Base-by-base conservation (phyloP, 2,329 filamentous ascomycete species). In the Cephalotrichum gorgonifer region DNA sequence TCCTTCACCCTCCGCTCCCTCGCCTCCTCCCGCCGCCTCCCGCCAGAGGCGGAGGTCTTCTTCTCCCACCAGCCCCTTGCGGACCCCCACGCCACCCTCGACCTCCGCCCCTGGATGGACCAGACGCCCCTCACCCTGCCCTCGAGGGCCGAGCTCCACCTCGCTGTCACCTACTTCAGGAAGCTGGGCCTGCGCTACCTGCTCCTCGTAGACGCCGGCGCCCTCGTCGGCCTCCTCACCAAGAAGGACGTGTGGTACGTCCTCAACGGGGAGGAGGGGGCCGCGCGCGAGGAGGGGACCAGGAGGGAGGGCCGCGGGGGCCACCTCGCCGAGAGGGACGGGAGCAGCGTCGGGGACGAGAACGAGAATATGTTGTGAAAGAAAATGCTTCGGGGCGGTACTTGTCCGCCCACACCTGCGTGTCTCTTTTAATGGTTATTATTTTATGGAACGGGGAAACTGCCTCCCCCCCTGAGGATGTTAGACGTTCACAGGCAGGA, bases 191-290 rank as follows among this genome's bases (percentile, higher is more conserved):
- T 98, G 53, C 79, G 91, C 46, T 96, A 97, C 67, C 80, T 98
- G 5, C 69, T 97, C 3, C 94, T 97, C 62, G 81, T 80, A 35
- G 87, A 96, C 55, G 78, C 83, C 44, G 93, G 93, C 20, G 78
- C 79, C 45, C 68, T 98, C 35, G 83, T 88, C 63, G 93, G 93
- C 0, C 65, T 98, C 44, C 70, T 97, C 56, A 98, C 93, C 20
- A 97, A 97, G 72, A 98, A 98, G 71, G 93, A 98, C 66, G 83
- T 95, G 30, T 97, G 90, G 87, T 90, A 88, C 64, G 82, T 97
- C 35, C 73, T 97, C 43, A 88, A 95, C 61, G 87, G 85, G 39
- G 81, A 80, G 9, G 83, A 80, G 9, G 83, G 85, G 54, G 79
- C 83, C 62, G 77, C 76, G 49, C 68, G 74, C 25, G 35, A 39